Conservation (phyloP, 106 monocot genomes). For the Narthecium ossifragum region DNA sequence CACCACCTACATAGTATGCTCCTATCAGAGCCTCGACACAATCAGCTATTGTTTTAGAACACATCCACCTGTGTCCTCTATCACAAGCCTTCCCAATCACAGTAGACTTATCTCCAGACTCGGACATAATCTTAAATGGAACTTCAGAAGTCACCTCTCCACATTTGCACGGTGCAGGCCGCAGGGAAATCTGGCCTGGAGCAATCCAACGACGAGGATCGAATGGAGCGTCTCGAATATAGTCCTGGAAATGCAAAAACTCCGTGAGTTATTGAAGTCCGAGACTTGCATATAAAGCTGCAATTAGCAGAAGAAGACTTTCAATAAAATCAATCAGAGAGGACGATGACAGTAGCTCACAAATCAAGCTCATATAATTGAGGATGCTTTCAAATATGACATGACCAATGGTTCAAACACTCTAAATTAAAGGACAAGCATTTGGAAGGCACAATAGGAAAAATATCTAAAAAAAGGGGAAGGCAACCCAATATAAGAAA, state of each 20-base stretch:
- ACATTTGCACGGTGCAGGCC: slow-evolving; percentile 67
- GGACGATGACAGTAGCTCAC: too few relatives aligned
- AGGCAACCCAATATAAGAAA: too few relatives aligned
- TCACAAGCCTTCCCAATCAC: slow-evolving; percentile 83
- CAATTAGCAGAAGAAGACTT: too few relatives aligned
- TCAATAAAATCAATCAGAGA: too few relatives aligned
- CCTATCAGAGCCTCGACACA: slow-evolving; percentile 94
- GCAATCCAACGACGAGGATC: slow-evolving; percentile 88
- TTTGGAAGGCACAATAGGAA: too few relatives aligned
- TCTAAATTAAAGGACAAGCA: too few relatives aligned
- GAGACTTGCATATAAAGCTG: too few relatives aligned
- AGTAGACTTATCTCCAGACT: slow-evolving; percentile 30
- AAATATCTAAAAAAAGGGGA: too few relatives aligned
- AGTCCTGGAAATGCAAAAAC: slow-evolving; percentile 38
- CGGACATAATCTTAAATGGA: slow-evolving; percentile 22
- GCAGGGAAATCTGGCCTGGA: slow-evolving; percentile 62
- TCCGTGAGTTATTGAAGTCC: neutral
- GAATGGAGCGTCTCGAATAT: slow-evolving; percentile 88
- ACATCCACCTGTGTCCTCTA: slow-evolving; percentile 87
- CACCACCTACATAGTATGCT: slow-evolving; percentile 84
- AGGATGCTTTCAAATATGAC: too few relatives aligned
- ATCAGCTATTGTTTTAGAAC: slow-evolving; percentile 94
- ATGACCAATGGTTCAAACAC: too few relatives aligned
- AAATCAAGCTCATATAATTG: too few relatives aligned
- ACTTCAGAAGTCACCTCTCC: slow-evolving; percentile 13